Evolutionary conservation across 495 filamentous ascomycete species (phyloP).

Genomic region (Glarea lozoyensis): DNA sequence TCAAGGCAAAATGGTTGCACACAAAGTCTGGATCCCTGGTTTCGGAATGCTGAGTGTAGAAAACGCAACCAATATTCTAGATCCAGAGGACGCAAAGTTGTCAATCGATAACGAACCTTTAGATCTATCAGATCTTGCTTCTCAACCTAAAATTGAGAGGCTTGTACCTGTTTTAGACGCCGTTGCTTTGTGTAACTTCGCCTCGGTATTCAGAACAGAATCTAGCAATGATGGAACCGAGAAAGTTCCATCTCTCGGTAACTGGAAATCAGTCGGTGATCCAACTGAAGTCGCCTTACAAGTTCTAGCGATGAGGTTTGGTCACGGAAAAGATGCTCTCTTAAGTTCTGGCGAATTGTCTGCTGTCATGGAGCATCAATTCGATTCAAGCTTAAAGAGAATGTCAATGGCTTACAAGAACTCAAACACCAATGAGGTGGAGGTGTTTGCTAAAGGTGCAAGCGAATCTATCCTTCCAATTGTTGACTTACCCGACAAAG

Average conservation of each 20-base stretch:
- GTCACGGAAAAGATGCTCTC: slow-evolving; percentile 37
- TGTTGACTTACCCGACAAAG: slow-evolving; percentile 27
- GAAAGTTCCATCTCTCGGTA: slow-evolving; percentile 27
- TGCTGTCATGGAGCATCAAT: slow-evolving; percentile 46
- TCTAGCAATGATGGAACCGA: slow-evolving; percentile 33
- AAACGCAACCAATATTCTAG: slow-evolving; percentile 44
- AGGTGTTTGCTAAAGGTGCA: slow-evolving; percentile 49
- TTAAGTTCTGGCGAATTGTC: slow-evolving; percentile 25
- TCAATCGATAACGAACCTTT: slow-evolving; percentile 17
- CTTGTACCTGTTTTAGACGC: slow-evolving; percentile 43
- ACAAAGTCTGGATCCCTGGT: slow-evolving; percentile 41
- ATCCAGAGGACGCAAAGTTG: slow-evolving; percentile 46
- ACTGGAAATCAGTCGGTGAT: slow-evolving; percentile 68
- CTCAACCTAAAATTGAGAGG: slow-evolving; percentile 19
- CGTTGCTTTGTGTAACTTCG: slow-evolving; percentile 55
- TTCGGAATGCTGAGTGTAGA: slow-evolving; percentile 51
- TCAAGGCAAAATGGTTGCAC: slow-evolving; percentile 53
- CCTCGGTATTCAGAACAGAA: slow-evolving; percentile 38
- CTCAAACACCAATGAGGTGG: slow-evolving; percentile 20
- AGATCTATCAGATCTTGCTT: slow-evolving; percentile 8
- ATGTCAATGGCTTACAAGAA: slow-evolving; percentile 48
- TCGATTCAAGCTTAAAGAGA: slow-evolving; percentile 52
- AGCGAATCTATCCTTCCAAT: slow-evolving; percentile 42
- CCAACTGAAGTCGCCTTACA: slow-evolving; percentile 78
- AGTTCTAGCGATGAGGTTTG: slow-evolving; percentile 65